phyloP scores from a whole-genome alignment of 2,329 filamentous ascomycete species.

The Pochonia chlamydosporia region DNA sequence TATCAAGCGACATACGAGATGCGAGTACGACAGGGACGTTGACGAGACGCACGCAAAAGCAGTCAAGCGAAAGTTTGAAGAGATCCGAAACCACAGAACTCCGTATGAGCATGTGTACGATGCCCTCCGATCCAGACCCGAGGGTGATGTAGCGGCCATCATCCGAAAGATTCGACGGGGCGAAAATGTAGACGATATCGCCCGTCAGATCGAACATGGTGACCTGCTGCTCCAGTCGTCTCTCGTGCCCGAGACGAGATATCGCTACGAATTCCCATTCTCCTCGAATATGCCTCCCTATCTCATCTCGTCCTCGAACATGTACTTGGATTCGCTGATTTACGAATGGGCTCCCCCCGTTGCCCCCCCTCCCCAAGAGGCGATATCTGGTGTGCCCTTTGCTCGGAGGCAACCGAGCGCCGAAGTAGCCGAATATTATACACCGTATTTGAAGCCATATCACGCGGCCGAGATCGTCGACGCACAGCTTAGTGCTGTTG shows the following conservation, averaged over 20 bases:
- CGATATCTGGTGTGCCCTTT: background rate
- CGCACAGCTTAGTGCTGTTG: constrained; percentile 19
- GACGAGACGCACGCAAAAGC: background rate
- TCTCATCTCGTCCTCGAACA: constrained; percentile 14
- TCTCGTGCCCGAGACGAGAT: constrained; percentile 25
- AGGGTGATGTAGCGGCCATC: background rate
- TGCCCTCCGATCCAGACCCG: background rate
- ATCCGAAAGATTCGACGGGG: constrained; percentile 3
- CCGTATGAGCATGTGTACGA: background rate
- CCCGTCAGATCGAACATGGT: constrained; percentile 26
- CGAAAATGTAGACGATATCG: constrained; percentile 19
- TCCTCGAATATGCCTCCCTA: constrained; percentile 20
- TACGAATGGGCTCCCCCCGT: constrained; percentile 12
- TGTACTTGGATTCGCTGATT: constrained; percentile 16
- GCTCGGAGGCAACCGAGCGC: background rate
- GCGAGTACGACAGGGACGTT: background rate
- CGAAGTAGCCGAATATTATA: background rate
- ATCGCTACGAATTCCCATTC: constrained; percentile 30
- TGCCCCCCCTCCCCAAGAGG: background rate
- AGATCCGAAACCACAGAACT: background rate
- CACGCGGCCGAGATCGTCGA: constrained; percentile 24
- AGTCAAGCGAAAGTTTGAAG: background rate
- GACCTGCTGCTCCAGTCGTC: constrained; percentile 28
- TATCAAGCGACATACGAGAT: background rate
- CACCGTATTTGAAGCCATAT: constrained; percentile 24